Evolutionary conservation across 768 basidiomycete species (phyloP).

Genomic region (Amyloporia xantha): DNA sequence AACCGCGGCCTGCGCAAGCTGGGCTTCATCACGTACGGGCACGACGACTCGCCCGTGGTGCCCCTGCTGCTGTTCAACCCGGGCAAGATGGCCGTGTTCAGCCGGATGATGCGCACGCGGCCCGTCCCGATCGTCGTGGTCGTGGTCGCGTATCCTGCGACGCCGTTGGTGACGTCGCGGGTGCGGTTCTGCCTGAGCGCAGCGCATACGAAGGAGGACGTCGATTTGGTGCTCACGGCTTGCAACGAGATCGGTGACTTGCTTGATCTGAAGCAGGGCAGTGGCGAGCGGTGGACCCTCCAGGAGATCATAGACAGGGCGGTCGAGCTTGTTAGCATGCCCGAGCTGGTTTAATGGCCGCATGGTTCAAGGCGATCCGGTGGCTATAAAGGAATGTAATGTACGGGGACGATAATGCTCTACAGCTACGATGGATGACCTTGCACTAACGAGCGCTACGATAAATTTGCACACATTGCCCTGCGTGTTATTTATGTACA

Average conservation of each 20-base stretch:
- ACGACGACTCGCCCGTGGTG: conserved; percentile 87
- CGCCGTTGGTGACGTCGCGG: conserved; percentile 79
- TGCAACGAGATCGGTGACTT: conserved; percentile 90
- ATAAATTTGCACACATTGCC: background rate
- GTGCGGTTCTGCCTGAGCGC: conserved; percentile 94
- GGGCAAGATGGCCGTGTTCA: conserved; percentile 90
- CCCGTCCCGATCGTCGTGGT: conserved; percentile 81
- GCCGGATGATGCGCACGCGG: conserved; percentile 75
- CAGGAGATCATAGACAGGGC: conserved; percentile 68
- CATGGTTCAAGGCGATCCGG: too few species aligned
- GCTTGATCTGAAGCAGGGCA: conserved; percentile 83
- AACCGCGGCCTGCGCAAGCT: conserved; percentile 79
- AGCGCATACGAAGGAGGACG: conserved; percentile 94
- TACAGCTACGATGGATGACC: background rate
- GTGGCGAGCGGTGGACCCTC: conserved; percentile 66
- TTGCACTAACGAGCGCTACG: background rate
- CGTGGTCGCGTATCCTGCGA: conserved; percentile 87
- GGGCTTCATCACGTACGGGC: conserved; percentile 95
- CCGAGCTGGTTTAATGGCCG: conserved; percentile 17
- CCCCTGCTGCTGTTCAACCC: conserved; percentile 89
- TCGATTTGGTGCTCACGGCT: conserved; percentile 78
- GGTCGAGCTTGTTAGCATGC: conserved; percentile 61
- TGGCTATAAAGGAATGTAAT: background rate
- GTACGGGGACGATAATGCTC: background rate
- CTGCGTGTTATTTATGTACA: background rate